Evolutionary conservation across 2,329 filamentous ascomycete genomes (phyloP), one percentile per base, ranked within the genome.

Genomic region (Aspergillus tanneri): DNA sequence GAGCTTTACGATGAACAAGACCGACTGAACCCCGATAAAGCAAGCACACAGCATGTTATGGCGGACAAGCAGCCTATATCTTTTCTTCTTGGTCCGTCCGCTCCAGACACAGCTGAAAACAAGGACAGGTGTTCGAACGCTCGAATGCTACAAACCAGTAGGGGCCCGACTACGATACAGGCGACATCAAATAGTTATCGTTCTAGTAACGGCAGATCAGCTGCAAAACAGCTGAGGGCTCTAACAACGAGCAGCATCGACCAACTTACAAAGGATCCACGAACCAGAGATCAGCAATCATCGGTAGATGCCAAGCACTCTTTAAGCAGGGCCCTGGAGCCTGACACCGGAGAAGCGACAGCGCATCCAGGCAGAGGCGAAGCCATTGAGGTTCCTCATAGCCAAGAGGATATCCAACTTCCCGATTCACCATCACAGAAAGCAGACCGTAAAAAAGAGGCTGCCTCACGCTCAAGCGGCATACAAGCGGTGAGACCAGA

Each of bases 1-100:
- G 53, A 70, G 0, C 73, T 92, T 14, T 81, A 88, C 47, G 63
- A 72, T 6, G 72, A 82, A 54, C 85, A 87, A 57, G 74, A 78
- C 36, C 62, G 66, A 12, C 42, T 56, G 4, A 54, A 46, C 3
- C 43, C 43, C 3, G 65, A 74, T 30, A 62, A 65, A 12, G 69
- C 71, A 24, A 72, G 66, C 42, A 68, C 70, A 27, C 61, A 65
- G 49, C 68, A 66, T 3, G 37, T 50, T 2, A 59, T 69, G 58
- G 67, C 60, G 24, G 61, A 66, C 32, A 50, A 46, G 42, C 49
- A 55, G 38, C 65, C 62, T 1, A 54, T 70, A 24, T 67, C 59
- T 12, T 68, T 64, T 49, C 57, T 71, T 5, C 55, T 71, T 7
- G 63, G 6, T 43, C 54, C 1, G 21, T 50, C 14, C 7, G 37